Base-by-base conservation (phyloP, 2,329 filamentous ascomycete species). In the Penicillium expansum region DNA sequence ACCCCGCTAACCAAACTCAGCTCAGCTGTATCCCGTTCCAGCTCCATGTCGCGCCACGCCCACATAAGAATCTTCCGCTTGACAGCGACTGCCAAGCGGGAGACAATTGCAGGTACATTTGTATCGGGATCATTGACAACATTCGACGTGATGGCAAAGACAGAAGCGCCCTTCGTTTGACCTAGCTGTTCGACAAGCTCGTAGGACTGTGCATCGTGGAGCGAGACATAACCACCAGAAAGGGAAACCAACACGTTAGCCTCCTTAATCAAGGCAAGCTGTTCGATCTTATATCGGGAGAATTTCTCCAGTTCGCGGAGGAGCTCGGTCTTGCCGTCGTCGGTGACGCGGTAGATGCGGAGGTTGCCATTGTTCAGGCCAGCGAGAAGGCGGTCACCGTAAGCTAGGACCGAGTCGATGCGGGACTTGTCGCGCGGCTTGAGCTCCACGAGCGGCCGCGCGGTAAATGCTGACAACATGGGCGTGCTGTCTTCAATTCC, bases 401-500 rank as follows among this genome's bases (percentile, higher is more conserved):
- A 91, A 60, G 93, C 91, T 47, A 97, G 83, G 65, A 99, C 91
- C 48, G 91, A 94, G 78, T 99, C 94, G 77, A 99, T 96, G 81
- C 89, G 94, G 64, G 91, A 95, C 81, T 95, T 97, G 85, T 97
- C 93, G 76, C 91, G 88, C 76, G 87, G 87, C 79, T 90, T 92
- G 70, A 99, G 89, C 89, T 99, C 94, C 82, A 97, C 90, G 74
- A 99, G 93, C 63, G 92, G 90, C 71, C 91, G 90, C 80, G 94
- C 92, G 67, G 90, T 96, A 79, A 99, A 99, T 73, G 94, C 94
- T 77, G 93, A 95, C 77, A 99, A 88, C 94, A 97, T 97, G 62
- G 64, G 61, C 65, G 66, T 62, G 62, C 33, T 51, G 49, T 52
- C 58, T 59, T 58, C 63, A 63, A 61, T 62, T 60, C 55, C 53